phyloP scores from a whole-genome alignment of 257 asterid genomes.

The Mentha longifolia region DNA sequence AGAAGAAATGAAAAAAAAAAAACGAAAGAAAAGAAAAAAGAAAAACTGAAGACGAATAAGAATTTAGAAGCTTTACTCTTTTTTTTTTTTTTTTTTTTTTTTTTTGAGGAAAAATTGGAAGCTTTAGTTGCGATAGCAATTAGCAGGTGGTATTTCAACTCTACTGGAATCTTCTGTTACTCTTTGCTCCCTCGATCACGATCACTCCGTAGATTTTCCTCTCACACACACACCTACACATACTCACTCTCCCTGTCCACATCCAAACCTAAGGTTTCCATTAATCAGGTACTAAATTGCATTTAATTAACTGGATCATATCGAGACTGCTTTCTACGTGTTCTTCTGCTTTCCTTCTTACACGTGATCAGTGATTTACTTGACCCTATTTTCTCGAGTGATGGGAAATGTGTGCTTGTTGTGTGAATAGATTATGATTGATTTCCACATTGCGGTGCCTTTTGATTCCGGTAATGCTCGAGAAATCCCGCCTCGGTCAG shows the following conservation, averaged over 20 bases:
- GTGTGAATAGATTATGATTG: slow-evolving; percentile 16
- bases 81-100: too few relatives aligned
- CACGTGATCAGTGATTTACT: slow-evolving; percentile 21
- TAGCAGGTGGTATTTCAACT: slow-evolving; percentile 24
- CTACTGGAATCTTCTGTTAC: slow-evolving; percentile 25
- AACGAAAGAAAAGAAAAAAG: too few relatives aligned
- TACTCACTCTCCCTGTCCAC: slow-evolving; percentile 25
- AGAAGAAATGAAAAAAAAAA: too few relatives aligned
- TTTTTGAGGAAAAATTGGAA: too few relatives aligned
- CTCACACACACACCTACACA: too few relatives aligned
- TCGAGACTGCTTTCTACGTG: slow-evolving; percentile 17
- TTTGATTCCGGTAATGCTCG: slow-evolving; percentile 33
- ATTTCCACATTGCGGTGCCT: slow-evolving; percentile 12
- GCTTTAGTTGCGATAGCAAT: too few relatives aligned
- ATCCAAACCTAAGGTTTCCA: slow-evolving; percentile 28
- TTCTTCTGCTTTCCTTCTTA: slow-evolving; percentile 29
- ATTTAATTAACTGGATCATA: slow-evolving; percentile 31
- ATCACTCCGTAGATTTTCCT: slow-evolving; percentile 16
- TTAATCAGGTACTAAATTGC: slow-evolving; percentile 36
- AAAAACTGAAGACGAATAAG: too few relatives aligned
- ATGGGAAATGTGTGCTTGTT: slow-evolving; percentile 28
- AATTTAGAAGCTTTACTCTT: too few relatives aligned
- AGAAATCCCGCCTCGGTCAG: slow-evolving; percentile 27
- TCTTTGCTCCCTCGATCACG: slow-evolving; percentile 17
- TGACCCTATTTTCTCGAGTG: slow-evolving; percentile 19